Percentiles rank a stretch among this genome's conserved stretches.
Evolutionary conservation across 2,329 filamentous ascomycete genomes (phyloP).

Genomic region (Colletotrichum lupini): DNA sequence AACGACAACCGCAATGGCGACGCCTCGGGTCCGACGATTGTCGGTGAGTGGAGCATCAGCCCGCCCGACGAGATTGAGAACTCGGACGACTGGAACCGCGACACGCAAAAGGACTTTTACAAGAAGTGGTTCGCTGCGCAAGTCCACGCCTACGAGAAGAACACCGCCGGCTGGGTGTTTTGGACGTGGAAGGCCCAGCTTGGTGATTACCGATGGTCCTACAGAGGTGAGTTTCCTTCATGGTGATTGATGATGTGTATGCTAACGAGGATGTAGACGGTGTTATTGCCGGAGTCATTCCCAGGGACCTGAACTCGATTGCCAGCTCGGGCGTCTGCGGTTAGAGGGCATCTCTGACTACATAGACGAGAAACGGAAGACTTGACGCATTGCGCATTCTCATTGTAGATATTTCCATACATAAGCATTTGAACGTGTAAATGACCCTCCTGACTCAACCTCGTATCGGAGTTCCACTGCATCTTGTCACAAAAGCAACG

Average conservation of each 20-base stretch:
- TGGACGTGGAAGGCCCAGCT: constrained; percentile 68
- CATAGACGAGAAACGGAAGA: neutral
- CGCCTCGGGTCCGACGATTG: constrained; percentile 55
- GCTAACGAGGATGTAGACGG: constrained; percentile 15
- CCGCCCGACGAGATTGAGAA: constrained; percentile 60
- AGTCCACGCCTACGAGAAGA: constrained; percentile 63
- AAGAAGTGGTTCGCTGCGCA: constrained; percentile 67
- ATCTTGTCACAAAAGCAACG: neutral
- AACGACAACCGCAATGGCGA: constrained; percentile 54
- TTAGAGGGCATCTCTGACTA: neutral
- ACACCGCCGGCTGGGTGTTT: constrained; percentile 65
- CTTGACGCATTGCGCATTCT: neutral
- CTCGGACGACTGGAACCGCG: constrained; percentile 54
- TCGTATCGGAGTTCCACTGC: neutral
- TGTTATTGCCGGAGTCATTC: constrained; percentile 31
- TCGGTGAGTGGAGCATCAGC: constrained; percentile 69
- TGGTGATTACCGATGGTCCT: constrained; percentile 45
- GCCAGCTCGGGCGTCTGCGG: constrained; percentile 23
- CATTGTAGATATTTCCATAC: neutral
- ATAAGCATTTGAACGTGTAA: neutral
- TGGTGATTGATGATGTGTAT: neutral
- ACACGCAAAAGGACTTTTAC: constrained; percentile 61
- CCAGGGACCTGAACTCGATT: constrained; percentile 28
- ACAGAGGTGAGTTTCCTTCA: constrained; percentile 30
- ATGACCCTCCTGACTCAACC: neutral